Evolutionary conservation across 495 filamentous ascomycete species (phyloP).

Genomic region (Aspergillus saccharolyticus): DNA sequence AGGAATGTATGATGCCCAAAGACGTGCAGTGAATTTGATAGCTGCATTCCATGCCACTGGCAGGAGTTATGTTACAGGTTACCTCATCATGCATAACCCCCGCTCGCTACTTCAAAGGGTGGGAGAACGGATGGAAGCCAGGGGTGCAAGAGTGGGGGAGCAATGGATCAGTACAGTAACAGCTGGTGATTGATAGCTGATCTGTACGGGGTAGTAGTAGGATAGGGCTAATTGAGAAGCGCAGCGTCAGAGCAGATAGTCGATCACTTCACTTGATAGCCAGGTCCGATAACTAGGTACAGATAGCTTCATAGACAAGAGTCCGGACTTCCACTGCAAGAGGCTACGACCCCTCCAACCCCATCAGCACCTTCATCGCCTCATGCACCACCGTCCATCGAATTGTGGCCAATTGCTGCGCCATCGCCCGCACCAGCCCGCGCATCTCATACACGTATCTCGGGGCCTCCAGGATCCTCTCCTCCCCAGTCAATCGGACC

Average conservation of each 20-base stretch:
- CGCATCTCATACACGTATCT: conserved; percentile 25
- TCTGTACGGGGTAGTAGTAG: background rate
- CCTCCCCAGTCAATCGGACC: conserved; percentile 28
- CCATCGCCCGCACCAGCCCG: conserved; percentile 43
- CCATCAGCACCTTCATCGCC: conserved; percentile 47
- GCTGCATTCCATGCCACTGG: too few species aligned
- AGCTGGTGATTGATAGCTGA: too few species aligned
- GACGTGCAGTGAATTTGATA: too few species aligned
- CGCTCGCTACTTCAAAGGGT: background rate
- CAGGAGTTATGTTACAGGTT: too few species aligned
- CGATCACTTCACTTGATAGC: conserved; percentile 2
- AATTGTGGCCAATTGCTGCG: conserved; percentile 46
- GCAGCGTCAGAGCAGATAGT: background rate
- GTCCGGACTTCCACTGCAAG: too few species aligned
- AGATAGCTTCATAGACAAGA: too few species aligned
- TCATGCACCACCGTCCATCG: conserved; percentile 55
- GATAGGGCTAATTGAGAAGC: background rate
- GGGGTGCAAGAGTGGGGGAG: background rate
- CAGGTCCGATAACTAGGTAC: too few species aligned
- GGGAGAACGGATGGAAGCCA: too few species aligned
- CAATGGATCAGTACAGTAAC: too few species aligned
- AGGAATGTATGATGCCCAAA: background rate
- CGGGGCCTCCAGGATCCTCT: background rate
- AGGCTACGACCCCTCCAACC: conserved; percentile 11
- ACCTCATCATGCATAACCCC: background rate